A percentile compares a stretch with the other conserved stretches of the same genome.
Conservation (phyloP, 2,329 filamentous ascomycete species). For the Fusarium bulbicola region DNA sequence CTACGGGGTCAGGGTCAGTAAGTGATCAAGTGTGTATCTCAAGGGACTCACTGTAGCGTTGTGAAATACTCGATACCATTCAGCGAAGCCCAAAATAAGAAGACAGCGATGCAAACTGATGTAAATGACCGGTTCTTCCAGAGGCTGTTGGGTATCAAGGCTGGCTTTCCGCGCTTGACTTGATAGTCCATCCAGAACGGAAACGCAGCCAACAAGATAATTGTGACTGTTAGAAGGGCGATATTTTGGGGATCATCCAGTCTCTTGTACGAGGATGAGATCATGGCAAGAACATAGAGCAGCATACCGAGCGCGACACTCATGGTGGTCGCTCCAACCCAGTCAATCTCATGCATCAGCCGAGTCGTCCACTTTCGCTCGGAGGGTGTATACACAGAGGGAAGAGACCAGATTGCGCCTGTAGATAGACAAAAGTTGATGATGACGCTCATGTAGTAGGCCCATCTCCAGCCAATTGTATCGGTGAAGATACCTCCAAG, state of each 20-base stretch:
- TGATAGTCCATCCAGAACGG: slow-evolving; percentile 64
- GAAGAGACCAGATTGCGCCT: slow-evolving; percentile 50
- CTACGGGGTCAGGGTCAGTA: slow-evolving; percentile 39
- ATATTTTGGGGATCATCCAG: slow-evolving; percentile 55
- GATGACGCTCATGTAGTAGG: slow-evolving; percentile 52
- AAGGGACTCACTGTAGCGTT: slow-evolving; percentile 54
- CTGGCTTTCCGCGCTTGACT: slow-evolving; percentile 56
- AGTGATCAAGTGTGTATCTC: accelerated
- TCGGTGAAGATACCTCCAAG: slow-evolving; percentile 60
- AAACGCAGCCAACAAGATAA: slow-evolving; percentile 58
- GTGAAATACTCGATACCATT: slow-evolving; percentile 60
- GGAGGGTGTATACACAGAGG: slow-evolving; percentile 32
- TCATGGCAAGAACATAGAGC: slow-evolving; percentile 60
- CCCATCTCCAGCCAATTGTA: slow-evolving; percentile 57
- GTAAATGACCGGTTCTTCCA: slow-evolving; percentile 67
- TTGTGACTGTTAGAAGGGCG: slow-evolving; percentile 53
- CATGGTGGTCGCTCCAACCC: slow-evolving; percentile 59
- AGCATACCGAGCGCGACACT: slow-evolving; percentile 58
- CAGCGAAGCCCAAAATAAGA: slow-evolving; percentile 56
- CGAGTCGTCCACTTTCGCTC: slow-evolving; percentile 42
- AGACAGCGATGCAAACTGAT: slow-evolving; percentile 60
- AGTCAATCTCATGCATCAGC: slow-evolving; percentile 58
- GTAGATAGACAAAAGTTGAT: slow-evolving; percentile 50
- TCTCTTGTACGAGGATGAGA: slow-evolving; percentile 49
- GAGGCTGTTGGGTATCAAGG: slow-evolving; percentile 67